Conservation (phyloP, 805 yeast genomes). For the Saccharomycopsis fodiens region DNA sequence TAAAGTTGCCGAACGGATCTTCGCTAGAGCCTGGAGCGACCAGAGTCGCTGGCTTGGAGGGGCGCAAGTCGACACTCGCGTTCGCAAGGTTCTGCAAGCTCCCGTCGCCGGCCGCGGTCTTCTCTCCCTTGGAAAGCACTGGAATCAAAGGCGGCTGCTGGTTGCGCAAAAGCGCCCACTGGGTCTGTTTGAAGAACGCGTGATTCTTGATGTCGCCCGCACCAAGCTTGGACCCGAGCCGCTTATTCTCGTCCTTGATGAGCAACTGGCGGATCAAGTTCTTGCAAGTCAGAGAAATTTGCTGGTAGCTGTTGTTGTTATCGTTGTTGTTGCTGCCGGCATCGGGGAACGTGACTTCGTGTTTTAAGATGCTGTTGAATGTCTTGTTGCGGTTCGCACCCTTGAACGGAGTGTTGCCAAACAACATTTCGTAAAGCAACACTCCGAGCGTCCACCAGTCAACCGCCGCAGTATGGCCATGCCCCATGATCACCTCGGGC, state of each 20-base stretch:
- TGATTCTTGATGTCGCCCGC: constrained; percentile 93
- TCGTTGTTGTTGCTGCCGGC: constrained; percentile 25
- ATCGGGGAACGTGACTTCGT: constrained; percentile 76
- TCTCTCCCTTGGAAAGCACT: constrained; percentile 42
- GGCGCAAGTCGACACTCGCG: constrained; percentile 3
- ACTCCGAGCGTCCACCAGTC: constrained; percentile 99
- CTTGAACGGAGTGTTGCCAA: constrained; percentile 94
- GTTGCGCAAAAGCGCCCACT: constrained; percentile 92
- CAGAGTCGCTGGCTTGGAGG: constrained; percentile 1
- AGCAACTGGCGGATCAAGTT: constrained; percentile 71
- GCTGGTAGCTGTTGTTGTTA: constrained; percentile 30
- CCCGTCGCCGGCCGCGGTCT: constrained; percentile 23
- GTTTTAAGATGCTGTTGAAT: constrained; percentile 77
- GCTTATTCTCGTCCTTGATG: constrained; percentile 79
- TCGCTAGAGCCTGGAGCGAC: constrained; percentile 26
- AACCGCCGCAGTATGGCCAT: constrained; percentile 96
- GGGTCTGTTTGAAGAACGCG: constrained; percentile 81
- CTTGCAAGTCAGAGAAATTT: constrained; percentile 69
- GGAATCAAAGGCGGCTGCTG: constrained; percentile 97
- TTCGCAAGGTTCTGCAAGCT: constrained; percentile 15
- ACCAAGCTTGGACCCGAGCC: constrained; percentile 89
- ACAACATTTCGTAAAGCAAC: constrained; percentile 86
- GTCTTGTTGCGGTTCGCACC: constrained; percentile 86
- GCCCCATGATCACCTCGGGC: constrained; percentile 94
- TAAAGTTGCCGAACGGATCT: constrained; percentile 82